Conservation (phyloP, 176 grass and related monocot species). For the Rhynchospora pubera region DNA sequence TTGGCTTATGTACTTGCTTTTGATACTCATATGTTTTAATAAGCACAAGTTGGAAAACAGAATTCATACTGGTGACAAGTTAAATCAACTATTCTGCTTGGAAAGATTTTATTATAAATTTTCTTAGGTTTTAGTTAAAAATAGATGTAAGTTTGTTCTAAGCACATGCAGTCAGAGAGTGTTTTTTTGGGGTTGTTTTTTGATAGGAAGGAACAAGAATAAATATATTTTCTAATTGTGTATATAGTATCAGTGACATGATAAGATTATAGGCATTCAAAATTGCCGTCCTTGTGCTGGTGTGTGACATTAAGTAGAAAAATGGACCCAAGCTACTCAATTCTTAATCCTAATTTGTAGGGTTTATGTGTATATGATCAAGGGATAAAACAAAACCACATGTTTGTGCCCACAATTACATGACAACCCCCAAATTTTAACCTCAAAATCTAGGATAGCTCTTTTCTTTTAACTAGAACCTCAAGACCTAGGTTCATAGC, state of each 20-base stretch:
- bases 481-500: not conserved
- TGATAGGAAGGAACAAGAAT: not conserved
- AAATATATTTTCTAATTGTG: not conserved
- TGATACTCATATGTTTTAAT: not conserved
- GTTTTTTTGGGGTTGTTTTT: not conserved
- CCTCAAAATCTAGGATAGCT: not conserved
- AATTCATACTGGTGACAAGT: not conserved
- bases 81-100: not conserved
- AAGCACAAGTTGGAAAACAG: not conserved
- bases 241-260: not conserved
- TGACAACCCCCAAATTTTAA: not conserved
- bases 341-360: not conserved
- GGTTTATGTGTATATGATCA: not conserved
- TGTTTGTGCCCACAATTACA: not conserved
- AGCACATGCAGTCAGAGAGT: not conserved
- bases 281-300: not conserved
- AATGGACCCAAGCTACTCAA: not conserved
- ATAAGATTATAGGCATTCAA: not conserved
- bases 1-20: not conserved
- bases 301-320: not conserved
- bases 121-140: not conserved
- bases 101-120: not conserved
- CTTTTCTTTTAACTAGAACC: not conserved
- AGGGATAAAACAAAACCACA: not conserved
- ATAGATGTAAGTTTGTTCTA: not conserved